These are phyloP conservation scores for Aspergillus fijiensis DNA, from an alignment of 2,329 filamentous ascomycete species.

Conservation along the genomic window DNA sequence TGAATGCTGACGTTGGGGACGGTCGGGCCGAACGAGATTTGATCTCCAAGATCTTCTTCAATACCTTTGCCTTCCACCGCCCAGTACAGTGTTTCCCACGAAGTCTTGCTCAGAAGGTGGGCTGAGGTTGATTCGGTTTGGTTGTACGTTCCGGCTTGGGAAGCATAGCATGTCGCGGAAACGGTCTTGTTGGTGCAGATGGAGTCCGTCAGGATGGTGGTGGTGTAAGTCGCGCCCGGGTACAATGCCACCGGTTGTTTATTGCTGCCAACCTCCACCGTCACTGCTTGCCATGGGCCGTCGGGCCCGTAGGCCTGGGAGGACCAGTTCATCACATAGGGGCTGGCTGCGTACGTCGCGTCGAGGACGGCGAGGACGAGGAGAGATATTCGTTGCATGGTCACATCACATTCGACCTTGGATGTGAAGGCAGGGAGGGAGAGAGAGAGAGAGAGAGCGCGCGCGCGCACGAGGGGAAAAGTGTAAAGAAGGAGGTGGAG, in stretches of 20 bases:
- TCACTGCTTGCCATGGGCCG: conserved; percentile 30
- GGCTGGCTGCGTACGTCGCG: conserved; percentile 6
- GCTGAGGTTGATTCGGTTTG: conserved; percentile 14
- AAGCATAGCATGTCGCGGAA: conserved; percentile 18
- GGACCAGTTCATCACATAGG: conserved; percentile 20
- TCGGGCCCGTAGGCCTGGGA: conserved; percentile 23
- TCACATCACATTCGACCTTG: not conserved
- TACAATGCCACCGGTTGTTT: conserved; percentile 19
- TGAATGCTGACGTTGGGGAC: conserved; percentile 21
- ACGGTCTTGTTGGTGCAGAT: conserved; percentile 19
- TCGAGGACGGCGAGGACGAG: conserved; percentile 2
- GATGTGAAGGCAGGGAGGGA: not conserved
- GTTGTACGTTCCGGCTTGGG: conserved; percentile 15
- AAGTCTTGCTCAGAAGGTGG: conserved; percentile 2
- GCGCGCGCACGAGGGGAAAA: too few species aligned
- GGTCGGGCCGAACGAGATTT: conserved; percentile 5
- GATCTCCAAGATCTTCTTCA: conserved; percentile 13
- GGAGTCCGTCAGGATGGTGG: conserved; percentile 16
- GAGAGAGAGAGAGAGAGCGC: not conserved
- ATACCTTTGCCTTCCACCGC: conserved; percentile 13
- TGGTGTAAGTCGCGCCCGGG: conserved; percentile 18
- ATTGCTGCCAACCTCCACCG: conserved; percentile 18
- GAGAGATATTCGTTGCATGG: conserved; percentile 4
- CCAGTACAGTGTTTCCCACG: conserved; percentile 18
- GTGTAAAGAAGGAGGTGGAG: not conserved